These are phyloP conservation scores for Nepenthes alata DNA, from an alignment of 179 eudicot genomes.

Conservation along the genomic window DNA sequence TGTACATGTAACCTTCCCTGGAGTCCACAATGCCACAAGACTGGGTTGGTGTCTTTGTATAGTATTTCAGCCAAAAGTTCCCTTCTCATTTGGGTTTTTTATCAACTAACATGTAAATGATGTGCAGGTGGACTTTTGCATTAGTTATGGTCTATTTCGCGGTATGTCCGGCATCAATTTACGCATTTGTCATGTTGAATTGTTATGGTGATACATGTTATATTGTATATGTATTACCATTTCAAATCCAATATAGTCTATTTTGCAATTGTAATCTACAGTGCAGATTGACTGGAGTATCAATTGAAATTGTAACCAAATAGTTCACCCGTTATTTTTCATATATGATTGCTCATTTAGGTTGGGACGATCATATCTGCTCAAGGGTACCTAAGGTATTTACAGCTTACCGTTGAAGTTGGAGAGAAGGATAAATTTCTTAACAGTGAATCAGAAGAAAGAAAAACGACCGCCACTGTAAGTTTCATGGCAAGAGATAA, in stretches of 20 bases:
- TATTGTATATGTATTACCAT: neutral
- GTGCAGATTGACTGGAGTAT: neutral
- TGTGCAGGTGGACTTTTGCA: conserved; percentile 82
- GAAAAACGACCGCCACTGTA: neutral
- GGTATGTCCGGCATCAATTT: conserved; percentile 29
- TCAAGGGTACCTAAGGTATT: conserved; percentile 47
- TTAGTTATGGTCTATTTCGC: conserved; percentile 65
- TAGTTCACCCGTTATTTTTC: too few species aligned
- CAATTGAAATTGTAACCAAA: neutral
- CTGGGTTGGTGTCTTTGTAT: too few species aligned
- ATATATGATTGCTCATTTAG: conserved; percentile 18
- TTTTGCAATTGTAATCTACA: neutral
- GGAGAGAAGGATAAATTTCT: conserved; percentile 23
- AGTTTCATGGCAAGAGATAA: conserved; percentile 3
- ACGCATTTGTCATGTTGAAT: neutral
- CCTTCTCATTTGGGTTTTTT: too few species aligned
- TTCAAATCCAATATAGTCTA: neutral
- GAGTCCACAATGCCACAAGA: too few species aligned
- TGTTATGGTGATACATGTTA: neutral
- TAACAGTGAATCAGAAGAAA: conserved; percentile 15
- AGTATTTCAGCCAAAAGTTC: too few species aligned
- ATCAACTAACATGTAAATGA: conserved; percentile 1
- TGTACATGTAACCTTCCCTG: too few species aligned
- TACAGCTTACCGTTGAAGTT: conserved; percentile 11
- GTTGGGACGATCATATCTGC: conserved; percentile 51